Conservation (phyloP, 2,329 filamentous ascomycete species). For the Lachnellula subtilissima region DNA sequence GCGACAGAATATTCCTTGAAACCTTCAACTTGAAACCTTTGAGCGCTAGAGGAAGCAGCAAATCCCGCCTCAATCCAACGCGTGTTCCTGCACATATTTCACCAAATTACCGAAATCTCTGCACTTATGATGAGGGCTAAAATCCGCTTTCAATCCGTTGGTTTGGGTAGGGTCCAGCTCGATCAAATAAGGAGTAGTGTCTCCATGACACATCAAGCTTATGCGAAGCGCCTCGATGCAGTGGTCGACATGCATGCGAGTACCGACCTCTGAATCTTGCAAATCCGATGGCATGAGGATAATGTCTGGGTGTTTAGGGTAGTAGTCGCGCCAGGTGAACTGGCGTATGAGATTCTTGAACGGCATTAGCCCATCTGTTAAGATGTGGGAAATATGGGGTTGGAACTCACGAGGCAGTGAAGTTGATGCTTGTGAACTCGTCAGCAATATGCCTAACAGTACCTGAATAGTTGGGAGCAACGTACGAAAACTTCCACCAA, state of each 20-base stretch:
- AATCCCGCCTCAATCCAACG: too few species aligned
- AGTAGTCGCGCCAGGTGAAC: slow-evolving; percentile 2
- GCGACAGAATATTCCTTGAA: too few species aligned
- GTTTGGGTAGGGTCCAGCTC: neutral
- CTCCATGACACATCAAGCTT: neutral
- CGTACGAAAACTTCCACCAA: slow-evolving; percentile 1
- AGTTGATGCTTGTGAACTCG: neutral
- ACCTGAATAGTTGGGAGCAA: too few species aligned
- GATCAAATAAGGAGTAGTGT: neutral
- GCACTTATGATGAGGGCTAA: neutral
- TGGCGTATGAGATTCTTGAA: slow-evolving; percentile 1
- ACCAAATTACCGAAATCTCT: neutral
- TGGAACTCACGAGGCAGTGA: neutral
- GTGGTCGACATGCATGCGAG: slow-evolving; percentile 1
- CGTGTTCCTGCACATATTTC: too few species aligned
- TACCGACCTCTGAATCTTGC: neutral
- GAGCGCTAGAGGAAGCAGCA: too few species aligned
- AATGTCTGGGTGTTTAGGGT: neutral
- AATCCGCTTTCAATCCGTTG: neutral
- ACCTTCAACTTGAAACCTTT: too few species aligned
- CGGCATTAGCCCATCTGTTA: neutral
- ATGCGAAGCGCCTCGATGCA: neutral
- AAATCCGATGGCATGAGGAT: neutral
- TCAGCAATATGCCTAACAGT: too few species aligned
- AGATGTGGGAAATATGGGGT: neutral